A percentile compares a stretch with the other conserved stretches of the same genome.
Conservation (phyloP, 2,329 filamentous ascomycete species). For the Huntiella abstrusa region DNA sequence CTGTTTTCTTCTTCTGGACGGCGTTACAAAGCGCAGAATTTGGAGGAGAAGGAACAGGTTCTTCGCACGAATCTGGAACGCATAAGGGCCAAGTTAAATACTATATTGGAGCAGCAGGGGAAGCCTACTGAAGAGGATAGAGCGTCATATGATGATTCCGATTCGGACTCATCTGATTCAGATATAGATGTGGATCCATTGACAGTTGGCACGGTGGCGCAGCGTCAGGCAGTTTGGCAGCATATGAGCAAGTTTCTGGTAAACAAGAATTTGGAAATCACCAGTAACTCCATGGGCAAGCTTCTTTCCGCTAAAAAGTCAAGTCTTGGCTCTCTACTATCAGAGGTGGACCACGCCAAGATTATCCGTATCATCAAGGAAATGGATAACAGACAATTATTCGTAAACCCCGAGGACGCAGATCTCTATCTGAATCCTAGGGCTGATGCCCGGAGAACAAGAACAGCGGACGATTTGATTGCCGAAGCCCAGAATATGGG, state of each 20-base stretch:
- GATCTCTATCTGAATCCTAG: background rate
- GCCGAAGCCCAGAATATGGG: background rate
- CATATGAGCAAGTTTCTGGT: conserved; percentile 4
- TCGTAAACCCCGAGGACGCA: conserved; percentile 1
- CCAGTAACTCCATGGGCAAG: background rate
- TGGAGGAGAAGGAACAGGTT: too few relatives aligned
- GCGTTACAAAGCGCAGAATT: too few relatives aligned
- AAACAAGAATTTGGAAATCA: background rate
- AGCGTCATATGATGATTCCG: too few relatives aligned
- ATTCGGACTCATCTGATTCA: too few relatives aligned
- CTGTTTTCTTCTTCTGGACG: too few relatives aligned
- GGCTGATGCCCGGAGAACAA: background rate
- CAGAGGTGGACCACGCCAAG: conserved; percentile 1
- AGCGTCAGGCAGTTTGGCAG: conserved; percentile 4
- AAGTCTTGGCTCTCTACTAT: background rate
- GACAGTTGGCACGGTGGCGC: background rate
- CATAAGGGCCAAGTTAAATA: too few relatives aligned
- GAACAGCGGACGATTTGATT: background rate
- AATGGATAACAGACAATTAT: conserved; percentile 4
- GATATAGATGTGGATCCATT: too few relatives aligned
- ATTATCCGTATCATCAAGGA: conserved; percentile 4
- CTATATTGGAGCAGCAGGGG: too few relatives aligned
- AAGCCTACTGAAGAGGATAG: too few relatives aligned
- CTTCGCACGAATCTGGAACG: too few relatives aligned
- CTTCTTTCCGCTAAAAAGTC: background rate